Evolutionary conservation across 192 early-diverging fungal genomes (phyloP), one percentile per base, ranked within the genome.

Genomic region (Phycomyces blakesleeanus): DNA sequence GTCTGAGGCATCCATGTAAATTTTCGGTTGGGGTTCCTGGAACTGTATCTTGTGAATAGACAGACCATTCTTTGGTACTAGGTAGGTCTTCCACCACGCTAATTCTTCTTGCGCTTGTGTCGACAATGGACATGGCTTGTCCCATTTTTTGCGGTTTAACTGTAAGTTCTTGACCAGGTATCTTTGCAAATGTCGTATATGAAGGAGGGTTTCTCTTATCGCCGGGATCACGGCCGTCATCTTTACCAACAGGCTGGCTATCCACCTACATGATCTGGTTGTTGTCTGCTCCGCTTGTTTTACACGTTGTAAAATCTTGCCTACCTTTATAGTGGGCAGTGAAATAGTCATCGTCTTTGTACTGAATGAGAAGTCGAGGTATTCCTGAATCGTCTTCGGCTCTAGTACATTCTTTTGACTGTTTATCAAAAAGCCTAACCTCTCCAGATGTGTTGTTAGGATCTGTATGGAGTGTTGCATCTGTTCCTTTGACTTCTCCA

Each of bases 181-280:
- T 14, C 66, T 22, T 51, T 67, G 57, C 4, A 67, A 1, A 42
- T 42, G 42, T 24, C 47, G 42, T 1, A 61, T 27, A 27, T 61
- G 47, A 2, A 61, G 44, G 1, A 61, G 25, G 16, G 66, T 57
- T 54, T 59, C 34, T 4, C 57, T 57, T 14, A 67, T 57, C 0
- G 65, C 65, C 26, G 65, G 57, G 8, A 67, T 67, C 29, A 67
- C 27, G 0, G 65, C 5, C 5, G 65, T 67, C 37, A 58, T 41
- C n/a, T 67, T 59, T 5, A 56, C 57, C 10, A 67, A 37, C 2
- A 67, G 37, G 4, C 49, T 41, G 1, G 51, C 65, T n/a, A 67
- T 15, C 57, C 65, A 67, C 16, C 65, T 10, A 7, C 59, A 61
- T 10, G 59, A 11, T 49, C 59, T 20, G 6, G 26, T 12, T 6